These are phyloP conservation scores for Astrephomene gubernaculifera DNA, from an alignment of 139 green algal species.

Conservation along the genomic window DNA sequence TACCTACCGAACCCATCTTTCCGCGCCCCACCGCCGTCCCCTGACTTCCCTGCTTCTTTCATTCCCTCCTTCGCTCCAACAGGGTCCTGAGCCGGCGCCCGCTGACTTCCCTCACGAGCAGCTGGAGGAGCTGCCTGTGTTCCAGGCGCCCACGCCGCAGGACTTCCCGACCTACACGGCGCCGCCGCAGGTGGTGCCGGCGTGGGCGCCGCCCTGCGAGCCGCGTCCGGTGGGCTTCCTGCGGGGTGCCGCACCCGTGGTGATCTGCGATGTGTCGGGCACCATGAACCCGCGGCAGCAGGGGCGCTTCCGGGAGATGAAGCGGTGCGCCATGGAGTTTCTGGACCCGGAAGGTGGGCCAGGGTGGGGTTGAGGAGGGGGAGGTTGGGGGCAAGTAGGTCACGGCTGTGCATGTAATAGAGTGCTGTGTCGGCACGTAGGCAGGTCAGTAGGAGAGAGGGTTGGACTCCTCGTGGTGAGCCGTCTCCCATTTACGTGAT, in stretches of 20 bases:
- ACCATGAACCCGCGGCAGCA: constrained; percentile 67
- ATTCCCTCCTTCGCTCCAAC: background rate
- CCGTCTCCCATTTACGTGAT: no score
- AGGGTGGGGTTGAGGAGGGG: background rate
- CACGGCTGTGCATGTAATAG: no score
- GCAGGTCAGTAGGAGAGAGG: no score
- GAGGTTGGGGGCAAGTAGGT: background rate
- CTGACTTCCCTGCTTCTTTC: no score
- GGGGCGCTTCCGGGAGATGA: constrained; percentile 34
- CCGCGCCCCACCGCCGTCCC: no score
- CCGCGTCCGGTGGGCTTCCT: constrained; percentile 75
- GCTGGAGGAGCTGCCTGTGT: constrained; percentile 57
- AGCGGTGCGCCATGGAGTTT: constrained; percentile 40
- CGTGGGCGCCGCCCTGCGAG: constrained; percentile 62
- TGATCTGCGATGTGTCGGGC: constrained; percentile 70
- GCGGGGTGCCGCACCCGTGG: constrained; percentile 64
- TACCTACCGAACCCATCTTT: no score
- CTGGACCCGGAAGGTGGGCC: constrained; percentile 29
- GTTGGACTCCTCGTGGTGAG: no score
- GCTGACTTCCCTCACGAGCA: constrained; percentile 45
- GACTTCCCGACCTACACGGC: background rate
- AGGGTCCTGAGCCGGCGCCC: constrained; percentile 49
- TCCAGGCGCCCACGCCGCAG: constrained; percentile 25
- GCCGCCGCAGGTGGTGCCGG: constrained; percentile 23
- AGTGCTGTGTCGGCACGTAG: no score